Base-by-base conservation (phyloP, 345 rosid genomes). In the Pseudoturritis turrita region DNA sequence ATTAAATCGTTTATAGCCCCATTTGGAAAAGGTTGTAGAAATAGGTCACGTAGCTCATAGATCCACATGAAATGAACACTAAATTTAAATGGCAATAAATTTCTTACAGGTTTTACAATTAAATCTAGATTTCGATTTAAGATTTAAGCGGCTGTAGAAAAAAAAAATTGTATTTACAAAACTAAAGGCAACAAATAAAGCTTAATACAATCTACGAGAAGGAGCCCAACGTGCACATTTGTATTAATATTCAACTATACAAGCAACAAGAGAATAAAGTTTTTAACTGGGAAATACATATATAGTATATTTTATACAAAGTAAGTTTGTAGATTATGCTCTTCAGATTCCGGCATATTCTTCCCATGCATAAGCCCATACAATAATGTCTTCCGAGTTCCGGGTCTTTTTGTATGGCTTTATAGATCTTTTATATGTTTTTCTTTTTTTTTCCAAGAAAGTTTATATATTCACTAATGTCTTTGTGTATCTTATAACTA, bases 291-390 rank as follows among this genome's bases (percentile, higher is more conserved):
- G 39, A 72, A 33, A 36, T 33, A n/a, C n/a, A 28, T 21, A 6
- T 12, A 29, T 2, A 17, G 28, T 39, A 17, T 12, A 18, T 12
- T 62, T 8, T 41, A 41, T 37, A n/a, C n/a, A 35, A 8, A 63
- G 7, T 10, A 18, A 61, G 6, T 9, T 46, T 64, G 33, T 46
- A 21, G 33, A 49, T 39, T 74, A 67, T 59, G 73, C 78, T 67
- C 62, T 58, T 50, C 10, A 31, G 62, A 50, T 66, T 74, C 62
- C 78, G 40, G 73, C 53, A 74, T 74, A 74, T 74, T 50, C 78
- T 65, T 64, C 65, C 15, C 40, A 64, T 17, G 57, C 44, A 35
- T 64, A 37, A 41, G 11, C 45, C 29, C 55, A 62, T 62, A 13
- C 22, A 37, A 6, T 46, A 43, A 39, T 18, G 25, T 71, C 62